A percentile compares a stretch with the other conserved stretches of the same genome.
Evolutionary conservation across 352 stramenopile genomes (phyloP).

Genomic region (Pythium utonaiense): DNA sequence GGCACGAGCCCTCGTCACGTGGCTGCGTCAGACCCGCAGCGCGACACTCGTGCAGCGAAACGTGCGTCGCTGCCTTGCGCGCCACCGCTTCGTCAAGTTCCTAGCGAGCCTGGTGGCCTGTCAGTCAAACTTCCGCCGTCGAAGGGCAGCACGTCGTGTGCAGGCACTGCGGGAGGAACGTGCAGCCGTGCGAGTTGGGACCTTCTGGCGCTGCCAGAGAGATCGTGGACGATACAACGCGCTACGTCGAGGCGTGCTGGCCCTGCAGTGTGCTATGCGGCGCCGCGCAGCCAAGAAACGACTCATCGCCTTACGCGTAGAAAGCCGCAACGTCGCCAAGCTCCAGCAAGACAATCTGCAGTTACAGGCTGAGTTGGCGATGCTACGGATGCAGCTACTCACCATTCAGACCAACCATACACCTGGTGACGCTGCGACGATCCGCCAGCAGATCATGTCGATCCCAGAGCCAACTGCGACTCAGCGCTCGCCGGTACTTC

Average conservation of each 20-base stretch:
- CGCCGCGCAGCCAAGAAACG: conserved; percentile 32
- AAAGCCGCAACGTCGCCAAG: conserved; percentile 72
- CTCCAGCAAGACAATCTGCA: conserved; percentile 74
- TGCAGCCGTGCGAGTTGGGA: conserved; percentile 39
- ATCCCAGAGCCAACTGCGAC: neutral
- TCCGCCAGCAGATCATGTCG: neutral
- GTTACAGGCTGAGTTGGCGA: conserved; percentile 57
- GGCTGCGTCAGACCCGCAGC: conserved; percentile 31
- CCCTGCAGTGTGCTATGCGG: conserved; percentile 56
- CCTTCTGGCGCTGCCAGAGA: conserved; percentile 34
- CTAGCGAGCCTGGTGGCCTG: conserved; percentile 36
- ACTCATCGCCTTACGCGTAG: conserved; percentile 44
- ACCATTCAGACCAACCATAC: conserved; percentile 30
- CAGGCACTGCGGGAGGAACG: conserved; percentile 39
- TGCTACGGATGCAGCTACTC: conserved; percentile 54
- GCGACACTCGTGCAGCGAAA: conserved; percentile 43
- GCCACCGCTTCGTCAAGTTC: conserved; percentile 31
- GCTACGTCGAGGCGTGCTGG: conserved; percentile 31
- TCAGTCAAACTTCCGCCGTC: conserved; percentile 53
- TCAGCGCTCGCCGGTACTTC: neutral
- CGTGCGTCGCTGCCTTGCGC: conserved; percentile 36
- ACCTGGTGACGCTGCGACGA: neutral
- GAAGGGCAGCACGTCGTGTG: conserved; percentile 26
- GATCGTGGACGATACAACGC: conserved; percentile 30
- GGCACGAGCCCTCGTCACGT: conserved; percentile 33